Evolutionary conservation across 202 grass and related monocot genomes (phyloP).

Genomic region (Panicum hallii): DNA sequence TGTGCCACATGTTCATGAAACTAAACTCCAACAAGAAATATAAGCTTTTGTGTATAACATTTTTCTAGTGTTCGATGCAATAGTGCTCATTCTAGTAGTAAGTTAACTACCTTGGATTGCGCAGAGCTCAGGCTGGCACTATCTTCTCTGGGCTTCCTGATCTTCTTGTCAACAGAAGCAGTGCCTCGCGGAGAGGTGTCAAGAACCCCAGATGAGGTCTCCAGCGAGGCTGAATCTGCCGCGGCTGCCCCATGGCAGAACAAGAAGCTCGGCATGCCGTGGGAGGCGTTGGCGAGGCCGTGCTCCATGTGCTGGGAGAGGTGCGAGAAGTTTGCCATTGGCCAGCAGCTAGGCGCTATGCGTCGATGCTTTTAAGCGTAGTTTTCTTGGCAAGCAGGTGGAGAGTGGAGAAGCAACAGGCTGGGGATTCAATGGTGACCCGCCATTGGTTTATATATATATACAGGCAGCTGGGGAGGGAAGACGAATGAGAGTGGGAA

Average conservation of each 20-base stretch:
- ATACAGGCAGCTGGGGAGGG: slow-evolving; percentile 53
- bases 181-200: slow-evolving; percentile 48
- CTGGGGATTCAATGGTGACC: slow-evolving; percentile 41
- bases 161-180: slow-evolving; percentile 60
- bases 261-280: slow-evolving; percentile 52
- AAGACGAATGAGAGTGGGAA: not conserved
- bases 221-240: slow-evolving; percentile 44
- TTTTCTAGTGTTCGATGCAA: not conserved
- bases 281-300: slow-evolving; percentile 50
- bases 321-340: slow-evolving; percentile 60
- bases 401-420: slow-evolving; percentile 30
- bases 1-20: slow-evolving; percentile 27
- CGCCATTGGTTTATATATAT: slow-evolving; percentile 68
- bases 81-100: not conserved
- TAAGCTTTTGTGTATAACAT: not conserved
- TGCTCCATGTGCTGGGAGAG: slow-evolving; percentile 60
- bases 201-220: slow-evolving; percentile 58
- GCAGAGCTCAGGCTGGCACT: slow-evolving; percentile 56
- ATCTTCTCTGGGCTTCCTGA: slow-evolving; percentile 47
- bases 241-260: slow-evolving; percentile 43
- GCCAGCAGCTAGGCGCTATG: not conserved
- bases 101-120: slow-evolving; percentile 60
- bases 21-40: not conserved
- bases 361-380: slow-evolving; percentile 15
- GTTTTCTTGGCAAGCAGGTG: slow-evolving; percentile 41